Percentiles rank a stretch among this genome's conserved stretches.
Evolutionary conservation across 1,284 basidiomycete species (phyloP).

Genomic region (Trichosporon ovoides): DNA sequence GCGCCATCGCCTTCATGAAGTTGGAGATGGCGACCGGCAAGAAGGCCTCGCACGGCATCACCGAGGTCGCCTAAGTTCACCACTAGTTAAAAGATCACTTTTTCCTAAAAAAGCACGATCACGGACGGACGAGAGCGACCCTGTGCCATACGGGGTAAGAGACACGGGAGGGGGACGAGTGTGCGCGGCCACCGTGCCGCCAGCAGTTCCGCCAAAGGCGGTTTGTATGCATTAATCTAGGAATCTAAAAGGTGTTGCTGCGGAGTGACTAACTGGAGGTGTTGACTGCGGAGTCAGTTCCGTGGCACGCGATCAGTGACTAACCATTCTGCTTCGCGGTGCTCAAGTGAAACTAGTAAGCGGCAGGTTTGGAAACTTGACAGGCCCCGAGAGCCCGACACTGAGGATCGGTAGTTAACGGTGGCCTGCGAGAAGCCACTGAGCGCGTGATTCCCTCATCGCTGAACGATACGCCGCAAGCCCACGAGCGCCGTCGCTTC

Average conservation of each 20-base stretch:
- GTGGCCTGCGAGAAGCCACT: too few relatives aligned
- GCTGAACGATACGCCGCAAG: too few relatives aligned
- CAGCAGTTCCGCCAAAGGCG: constrained; percentile 11
- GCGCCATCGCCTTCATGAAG: constrained; percentile 82
- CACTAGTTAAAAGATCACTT: not conserved
- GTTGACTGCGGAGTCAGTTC: too few relatives aligned
- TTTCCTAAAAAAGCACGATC: not conserved
- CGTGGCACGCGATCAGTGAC: too few relatives aligned
- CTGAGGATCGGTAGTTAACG: too few relatives aligned
- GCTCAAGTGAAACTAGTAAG: too few relatives aligned
- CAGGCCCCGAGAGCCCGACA: too few relatives aligned
- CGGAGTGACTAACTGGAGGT: too few relatives aligned
- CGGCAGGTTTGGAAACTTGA: too few relatives aligned
- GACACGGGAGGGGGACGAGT: not conserved
- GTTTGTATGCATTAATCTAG: constrained; percentile 14
- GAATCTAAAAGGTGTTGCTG: not conserved
- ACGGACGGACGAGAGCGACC: not conserved
- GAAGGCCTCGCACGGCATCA: constrained; percentile 9
- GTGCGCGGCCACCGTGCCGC: not conserved
- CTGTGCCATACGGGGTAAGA: not conserved
- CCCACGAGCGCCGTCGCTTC: too few relatives aligned
- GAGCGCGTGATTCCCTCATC: too few relatives aligned
- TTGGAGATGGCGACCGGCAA: constrained; percentile 70
- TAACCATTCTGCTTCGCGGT: too few relatives aligned
- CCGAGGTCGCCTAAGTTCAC: constrained; percentile 5